A percentile compares a stretch with the other conserved stretches of the same genome.
phyloP scores from a whole-genome alignment of 2,329 filamentous ascomycete genomes.

The Calonectria pauciramosa region DNA sequence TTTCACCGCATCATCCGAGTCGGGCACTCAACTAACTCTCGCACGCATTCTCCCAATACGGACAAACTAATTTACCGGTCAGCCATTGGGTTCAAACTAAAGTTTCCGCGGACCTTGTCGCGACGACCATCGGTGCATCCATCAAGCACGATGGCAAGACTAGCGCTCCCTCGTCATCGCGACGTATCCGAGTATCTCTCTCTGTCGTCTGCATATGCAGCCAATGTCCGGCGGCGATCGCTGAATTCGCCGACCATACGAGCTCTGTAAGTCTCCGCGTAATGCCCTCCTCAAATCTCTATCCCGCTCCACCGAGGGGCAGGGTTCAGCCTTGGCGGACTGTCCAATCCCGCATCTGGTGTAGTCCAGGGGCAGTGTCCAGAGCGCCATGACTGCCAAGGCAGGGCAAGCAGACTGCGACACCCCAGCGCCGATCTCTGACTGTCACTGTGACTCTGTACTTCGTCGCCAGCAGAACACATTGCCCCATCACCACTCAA shows the following conservation, averaged over 20 bases:
- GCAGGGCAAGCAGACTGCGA: conserved; percentile 6
- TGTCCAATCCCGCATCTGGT: not conserved
- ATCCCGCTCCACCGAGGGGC: conserved; percentile 12
- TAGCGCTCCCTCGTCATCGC: not conserved
- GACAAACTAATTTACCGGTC: conserved; percentile 13
- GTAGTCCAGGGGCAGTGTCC: conserved; percentile 15
- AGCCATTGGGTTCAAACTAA: not conserved
- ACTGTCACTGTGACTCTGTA: not conserved
- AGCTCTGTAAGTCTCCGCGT: conserved; percentile 4
- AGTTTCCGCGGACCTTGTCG: not conserved
- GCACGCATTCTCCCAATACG: not conserved
- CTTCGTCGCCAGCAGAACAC: not conserved
- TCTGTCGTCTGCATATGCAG: not conserved
- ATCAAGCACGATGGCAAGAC: not conserved
- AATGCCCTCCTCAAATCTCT: conserved; percentile 28
- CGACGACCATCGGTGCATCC: not conserved
- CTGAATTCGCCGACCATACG: not conserved
- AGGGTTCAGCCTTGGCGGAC: conserved; percentile 9
- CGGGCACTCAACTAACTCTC: not conserved
- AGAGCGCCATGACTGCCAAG: not conserved
- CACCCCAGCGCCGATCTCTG: conserved; percentile 18
- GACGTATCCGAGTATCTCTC: not conserved
- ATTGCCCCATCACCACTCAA: not conserved
- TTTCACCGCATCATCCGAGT: not conserved
- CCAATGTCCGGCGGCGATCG: not conserved